A percentile compares a stretch with the other conserved stretches of the same genome.
These are phyloP conservation scores for Cetraspora pellucida DNA, from an alignment of 192 early-diverging fungal species.

Conservation along the genomic window DNA sequence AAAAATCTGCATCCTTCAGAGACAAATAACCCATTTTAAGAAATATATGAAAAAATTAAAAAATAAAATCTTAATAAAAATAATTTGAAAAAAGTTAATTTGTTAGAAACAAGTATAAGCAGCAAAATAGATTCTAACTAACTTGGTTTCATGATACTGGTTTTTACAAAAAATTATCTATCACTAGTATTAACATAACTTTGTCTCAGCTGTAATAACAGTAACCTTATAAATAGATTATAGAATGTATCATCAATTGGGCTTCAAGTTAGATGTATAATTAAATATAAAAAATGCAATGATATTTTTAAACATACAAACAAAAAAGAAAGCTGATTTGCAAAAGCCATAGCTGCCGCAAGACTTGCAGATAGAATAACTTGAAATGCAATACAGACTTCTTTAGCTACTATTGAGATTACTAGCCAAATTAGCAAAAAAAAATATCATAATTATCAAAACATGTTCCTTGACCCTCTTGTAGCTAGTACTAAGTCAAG, in stretches of 20 bases:
- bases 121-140: not conserved
- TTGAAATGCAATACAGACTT: not conserved
- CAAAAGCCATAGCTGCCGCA: not conserved
- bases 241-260: not conserved
- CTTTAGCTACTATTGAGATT: not conserved
- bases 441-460: conserved; percentile 12
- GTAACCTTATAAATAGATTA: not conserved
- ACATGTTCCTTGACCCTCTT: not conserved
- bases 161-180: not conserved
- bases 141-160: not conserved
- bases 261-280: not conserved
- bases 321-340: not conserved
- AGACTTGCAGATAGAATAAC: not conserved
- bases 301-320: not conserved
- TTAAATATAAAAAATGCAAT: not conserved
- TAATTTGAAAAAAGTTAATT: too few relatives aligned
- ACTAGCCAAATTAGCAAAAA: conserved; percentile 1
- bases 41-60: too few relatives aligned
- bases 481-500: not conserved
- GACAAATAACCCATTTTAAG: too few relatives aligned
- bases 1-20: too few relatives aligned
- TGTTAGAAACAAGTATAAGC: too few relatives aligned
- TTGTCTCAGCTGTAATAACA: not conserved
- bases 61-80: too few relatives aligned
- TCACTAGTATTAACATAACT: not conserved